A percentile compares a stretch with the other conserved stretches of the same genome.
These are phyloP conservation scores for Niebla homalea DNA, from an alignment of 495 filamentous ascomycete species.

Conservation along the genomic window DNA sequence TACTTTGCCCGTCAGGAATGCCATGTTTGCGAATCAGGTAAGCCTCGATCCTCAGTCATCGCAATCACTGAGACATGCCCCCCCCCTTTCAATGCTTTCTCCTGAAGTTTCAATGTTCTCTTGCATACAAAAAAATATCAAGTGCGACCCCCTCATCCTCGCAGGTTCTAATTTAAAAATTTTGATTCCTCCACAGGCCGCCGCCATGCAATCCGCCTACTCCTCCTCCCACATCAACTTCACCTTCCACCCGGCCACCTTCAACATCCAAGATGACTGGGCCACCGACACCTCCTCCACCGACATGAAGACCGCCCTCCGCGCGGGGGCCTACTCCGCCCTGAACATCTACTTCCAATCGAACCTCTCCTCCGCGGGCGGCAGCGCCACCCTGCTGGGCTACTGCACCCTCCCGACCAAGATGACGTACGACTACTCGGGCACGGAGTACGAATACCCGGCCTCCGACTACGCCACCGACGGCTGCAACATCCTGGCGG, in stretches of 20 bases:
- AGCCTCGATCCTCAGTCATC: background rate
- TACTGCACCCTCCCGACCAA: constrained; percentile 34
- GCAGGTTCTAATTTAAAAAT: background rate
- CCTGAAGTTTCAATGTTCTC: background rate
- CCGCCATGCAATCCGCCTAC: constrained; percentile 32
- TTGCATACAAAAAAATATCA: too few relatives aligned
- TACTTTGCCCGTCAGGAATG: constrained; percentile 21
- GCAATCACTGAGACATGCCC: too few relatives aligned
- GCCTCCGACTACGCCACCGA: constrained; percentile 31
- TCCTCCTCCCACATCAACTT: constrained; percentile 35
- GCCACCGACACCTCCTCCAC: constrained; percentile 48
- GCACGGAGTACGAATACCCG: constrained; percentile 16
- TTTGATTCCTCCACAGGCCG: constrained; percentile 19
- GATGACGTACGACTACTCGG: constrained; percentile 22
- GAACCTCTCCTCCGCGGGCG: constrained; percentile 22
- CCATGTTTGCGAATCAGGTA: constrained; percentile 33
- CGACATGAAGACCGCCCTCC: constrained; percentile 51
- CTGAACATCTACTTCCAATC: constrained; percentile 43
- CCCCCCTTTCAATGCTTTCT: background rate
- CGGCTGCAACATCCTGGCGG: constrained; percentile 40
- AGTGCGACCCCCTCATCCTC: background rate
- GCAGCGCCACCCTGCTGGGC: constrained; percentile 28
- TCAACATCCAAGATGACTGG: constrained; percentile 58
- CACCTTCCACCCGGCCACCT: constrained; percentile 51
- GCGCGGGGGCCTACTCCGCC: constrained; percentile 34